Base-by-base conservation (phyloP, 1,284 basidiomycete species). In the Naganishia sp. region DNA sequence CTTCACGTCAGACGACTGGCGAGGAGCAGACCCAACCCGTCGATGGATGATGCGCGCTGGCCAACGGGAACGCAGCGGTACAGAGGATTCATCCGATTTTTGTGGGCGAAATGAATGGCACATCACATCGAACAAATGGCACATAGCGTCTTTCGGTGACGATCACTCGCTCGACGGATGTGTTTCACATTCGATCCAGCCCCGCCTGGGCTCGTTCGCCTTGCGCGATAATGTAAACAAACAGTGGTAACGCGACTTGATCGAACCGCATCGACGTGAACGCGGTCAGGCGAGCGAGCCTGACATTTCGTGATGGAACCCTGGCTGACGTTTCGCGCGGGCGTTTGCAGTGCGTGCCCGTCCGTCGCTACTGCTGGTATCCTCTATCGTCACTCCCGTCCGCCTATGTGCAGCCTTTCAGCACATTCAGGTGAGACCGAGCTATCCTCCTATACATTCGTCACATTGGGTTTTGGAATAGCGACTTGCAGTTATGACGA, bases 81-180 rank as follows among this genome's bases (percentile, higher is more conserved):
- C 16, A 4, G 15, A 42, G 1, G 2, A 18, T 13, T 13, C 33
- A 36, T 55, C 33, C 53, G n/a, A 55, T 55, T 55, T 55, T 55
- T 6, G 53, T 21, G 52, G 52, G 49, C 49, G 49, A 25, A 50
- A 55, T 39, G 18, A 36, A 55, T 42, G 31, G 33, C 53, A 36
- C 33, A 55, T 36, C 31, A 55, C 31, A n/a, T 33, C 10, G 52
- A 36, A 53, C 16, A 53, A 55, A 55, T 31, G 53, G 53, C 53
- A 55, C 53, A 55, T 55, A 55, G 53, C 36, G 36, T 39, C 21
- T 25, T 23, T 50, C 53, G 53, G 53, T 55, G 53, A 55, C 36
- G 33, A 33, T 42, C 48, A 23, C 21, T 21, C 21, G 31, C 49
- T 15, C 49, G 39, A 55, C 31, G 53, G 53, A n/a, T 39, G 53